A percentile compares a stretch with the other conserved stretches of the same genome.
Conservation (phyloP, 2,329 filamentous ascomycete species). For the Tolypocladium sp. region DNA sequence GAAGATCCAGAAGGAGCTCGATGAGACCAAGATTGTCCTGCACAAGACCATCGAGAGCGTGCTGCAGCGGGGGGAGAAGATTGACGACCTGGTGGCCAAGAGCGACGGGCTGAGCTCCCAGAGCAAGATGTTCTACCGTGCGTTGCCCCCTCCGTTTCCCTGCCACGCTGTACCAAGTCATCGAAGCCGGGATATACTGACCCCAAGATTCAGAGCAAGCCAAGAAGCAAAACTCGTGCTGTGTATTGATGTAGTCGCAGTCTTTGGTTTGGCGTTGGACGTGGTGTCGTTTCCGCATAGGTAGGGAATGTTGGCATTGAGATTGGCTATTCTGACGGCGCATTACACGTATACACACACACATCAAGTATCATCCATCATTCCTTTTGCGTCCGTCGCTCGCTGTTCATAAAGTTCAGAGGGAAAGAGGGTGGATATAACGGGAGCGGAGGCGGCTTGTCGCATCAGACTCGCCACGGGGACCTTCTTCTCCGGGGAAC, state of each 20-base stretch:
- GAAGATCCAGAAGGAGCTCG: constrained; percentile 93
- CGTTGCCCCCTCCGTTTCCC: constrained; percentile 15
- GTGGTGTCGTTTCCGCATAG: constrained; percentile 18
- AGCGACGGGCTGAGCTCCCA: constrained; percentile 82
- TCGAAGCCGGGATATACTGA: constrained; percentile 1
- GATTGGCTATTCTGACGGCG: constrained; percentile 22
- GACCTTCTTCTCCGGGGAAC: neutral
- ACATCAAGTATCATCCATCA: neutral
- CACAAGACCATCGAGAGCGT: constrained; percentile 92
- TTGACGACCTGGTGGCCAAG: constrained; percentile 88
- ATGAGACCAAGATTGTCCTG: constrained; percentile 94
- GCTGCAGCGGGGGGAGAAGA: constrained; percentile 89
- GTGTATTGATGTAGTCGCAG: constrained; percentile 51
- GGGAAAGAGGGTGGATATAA: neutral
- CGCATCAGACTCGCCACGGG: neutral
- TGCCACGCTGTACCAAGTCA: neutral
- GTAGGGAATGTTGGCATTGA: constrained; percentile 16
- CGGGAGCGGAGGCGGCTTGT: neutral
- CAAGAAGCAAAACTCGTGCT: constrained; percentile 77
- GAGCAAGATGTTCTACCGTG: constrained; percentile 97
- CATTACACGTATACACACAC: constrained; percentile 11
- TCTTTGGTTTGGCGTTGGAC: constrained; percentile 21
- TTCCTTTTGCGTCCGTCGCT: constrained; percentile 5
- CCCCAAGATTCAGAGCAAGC: constrained; percentile 40
- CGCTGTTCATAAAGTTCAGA: neutral